Percentiles rank a stretch among this genome's conserved stretches.
Evolutionary conservation across 208 protist species (phyloP).

Genomic region (Leishmania guyanensis): DNA sequence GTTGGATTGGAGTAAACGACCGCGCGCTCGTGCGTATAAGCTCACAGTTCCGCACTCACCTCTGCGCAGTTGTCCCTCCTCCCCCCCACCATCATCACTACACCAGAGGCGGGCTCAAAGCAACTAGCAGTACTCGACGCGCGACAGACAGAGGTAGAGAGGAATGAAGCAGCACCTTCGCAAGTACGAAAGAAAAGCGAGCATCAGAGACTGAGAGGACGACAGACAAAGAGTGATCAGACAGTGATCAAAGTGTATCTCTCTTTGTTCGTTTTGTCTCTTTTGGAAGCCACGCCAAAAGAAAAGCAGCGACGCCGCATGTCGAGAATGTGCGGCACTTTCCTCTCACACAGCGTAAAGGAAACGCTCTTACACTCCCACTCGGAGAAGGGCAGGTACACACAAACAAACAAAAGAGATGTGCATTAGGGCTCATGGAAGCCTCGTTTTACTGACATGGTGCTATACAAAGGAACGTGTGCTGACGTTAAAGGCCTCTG

Average conservation of each 20-base stretch:
- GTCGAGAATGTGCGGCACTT: neutral
- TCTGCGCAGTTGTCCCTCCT: neutral
- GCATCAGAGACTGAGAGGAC: neutral
- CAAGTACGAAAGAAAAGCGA: neutral
- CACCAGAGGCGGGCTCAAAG: neutral
- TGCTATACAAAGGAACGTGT: neutral
- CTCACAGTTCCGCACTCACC: neutral
- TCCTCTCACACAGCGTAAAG: neutral
- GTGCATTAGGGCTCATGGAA: neutral
- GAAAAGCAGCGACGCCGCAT: neutral
- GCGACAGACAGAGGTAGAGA: neutral
- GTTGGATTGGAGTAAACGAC: neutral
- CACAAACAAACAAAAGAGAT: neutral
- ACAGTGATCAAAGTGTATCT: neutral
- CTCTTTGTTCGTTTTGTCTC: neutral
- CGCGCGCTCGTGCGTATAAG: neutral
- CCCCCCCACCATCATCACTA: neutral
- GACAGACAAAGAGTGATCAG: neutral
- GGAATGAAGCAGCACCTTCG: neutral
- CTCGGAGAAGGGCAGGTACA: neutral
- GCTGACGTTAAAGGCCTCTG: neutral
- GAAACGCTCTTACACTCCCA: neutral
- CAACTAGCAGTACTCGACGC: neutral
- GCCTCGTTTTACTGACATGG: neutral
- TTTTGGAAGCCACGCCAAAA: neutral